phyloP scores from a whole-genome alignment of 768 basidiomycete species.

The Leucocoprinus sp. region DNA sequence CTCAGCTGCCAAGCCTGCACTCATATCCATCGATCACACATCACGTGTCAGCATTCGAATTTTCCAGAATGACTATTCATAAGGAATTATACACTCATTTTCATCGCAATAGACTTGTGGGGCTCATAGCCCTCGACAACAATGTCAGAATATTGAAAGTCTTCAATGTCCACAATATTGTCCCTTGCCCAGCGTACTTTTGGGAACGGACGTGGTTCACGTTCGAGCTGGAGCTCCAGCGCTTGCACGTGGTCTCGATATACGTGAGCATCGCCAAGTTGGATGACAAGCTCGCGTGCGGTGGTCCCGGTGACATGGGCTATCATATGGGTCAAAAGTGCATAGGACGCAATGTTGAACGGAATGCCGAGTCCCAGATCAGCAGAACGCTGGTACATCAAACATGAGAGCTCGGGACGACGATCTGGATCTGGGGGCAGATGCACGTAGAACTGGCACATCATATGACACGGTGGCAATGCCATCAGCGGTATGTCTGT shows the following conservation, averaged over 20 bases:
- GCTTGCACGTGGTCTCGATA: conserved; percentile 89
- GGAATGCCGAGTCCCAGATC: conserved; percentile 96
- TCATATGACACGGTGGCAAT: conserved; percentile 96
- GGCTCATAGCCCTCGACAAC: conserved; percentile 83
- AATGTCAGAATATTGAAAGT: conserved; percentile 73
- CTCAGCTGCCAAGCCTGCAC: not conserved
- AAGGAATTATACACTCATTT: conserved; percentile 71
- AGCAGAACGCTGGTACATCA: conserved; percentile 97
- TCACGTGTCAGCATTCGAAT: conserved; percentile 4
- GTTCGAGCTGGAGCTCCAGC: conserved; percentile 70
- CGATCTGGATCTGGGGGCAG: conserved; percentile 53
- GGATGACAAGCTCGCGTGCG: conserved; percentile 86
- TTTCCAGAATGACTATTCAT: conserved; percentile 1
- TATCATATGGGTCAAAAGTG: conserved; percentile 95
- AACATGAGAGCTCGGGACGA: conserved; percentile 77
- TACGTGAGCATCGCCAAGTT: conserved; percentile 96
- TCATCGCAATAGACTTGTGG: conserved; percentile 82
- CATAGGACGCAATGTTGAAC: conserved; percentile 99
- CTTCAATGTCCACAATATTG: conserved; percentile 65
- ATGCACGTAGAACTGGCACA: conserved; percentile 98
- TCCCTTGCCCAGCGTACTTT: conserved; percentile 66
- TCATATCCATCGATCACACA: conserved; percentile 7
- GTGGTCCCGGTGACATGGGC: conserved; percentile 85
- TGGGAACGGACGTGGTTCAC: conserved; percentile 79
- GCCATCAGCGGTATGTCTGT: conserved; percentile 97